These are phyloP conservation scores for Pseudonitzschia multiseries DNA, from an alignment of 108 stramenopile species.

Conservation along the genomic window DNA sequence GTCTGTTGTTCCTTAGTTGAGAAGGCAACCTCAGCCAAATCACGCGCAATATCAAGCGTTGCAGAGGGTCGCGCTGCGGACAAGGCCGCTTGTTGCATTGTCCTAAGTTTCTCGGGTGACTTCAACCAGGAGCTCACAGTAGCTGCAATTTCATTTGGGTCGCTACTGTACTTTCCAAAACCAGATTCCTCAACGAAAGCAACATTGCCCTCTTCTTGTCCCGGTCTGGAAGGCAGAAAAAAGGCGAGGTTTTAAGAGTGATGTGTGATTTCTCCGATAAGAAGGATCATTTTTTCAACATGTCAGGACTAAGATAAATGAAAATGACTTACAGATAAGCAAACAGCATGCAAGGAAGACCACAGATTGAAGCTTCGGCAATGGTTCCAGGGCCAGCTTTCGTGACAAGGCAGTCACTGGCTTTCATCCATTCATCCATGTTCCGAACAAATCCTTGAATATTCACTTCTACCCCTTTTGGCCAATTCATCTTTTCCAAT, in stretches of 20 bases:
- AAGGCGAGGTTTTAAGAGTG: neutral
- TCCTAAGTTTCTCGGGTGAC: conserved; percentile 45
- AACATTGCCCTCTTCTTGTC: conserved; percentile 96
- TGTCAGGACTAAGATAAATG: neutral
- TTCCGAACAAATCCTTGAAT: conserved; percentile 91
- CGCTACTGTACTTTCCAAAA: conserved; percentile 84
- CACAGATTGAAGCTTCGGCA: conserved; percentile 93
- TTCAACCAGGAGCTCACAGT: conserved; percentile 80
- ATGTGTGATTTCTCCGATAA: too few relatives aligned
- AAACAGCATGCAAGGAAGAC: conserved; percentile 92
- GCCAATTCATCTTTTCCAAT: conserved; percentile 51
- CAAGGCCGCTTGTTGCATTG: conserved; percentile 72
- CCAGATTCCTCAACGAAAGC: conserved; percentile 87
- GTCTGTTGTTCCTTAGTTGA: neutral
- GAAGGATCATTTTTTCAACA: neutral
- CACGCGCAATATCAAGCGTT: conserved; percentile 83
- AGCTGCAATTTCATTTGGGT: conserved; percentile 78
- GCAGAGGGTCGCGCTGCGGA: conserved; percentile 78
- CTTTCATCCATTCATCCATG: conserved; percentile 96
- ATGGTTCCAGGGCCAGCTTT: conserved; percentile 97
- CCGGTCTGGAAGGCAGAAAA: conserved; percentile 54
- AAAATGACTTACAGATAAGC: conserved; percentile 58
- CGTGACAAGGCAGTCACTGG: conserved; percentile 82
- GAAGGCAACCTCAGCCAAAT: conserved; percentile 77
- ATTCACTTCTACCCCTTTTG: conserved; percentile 48